Evolutionary conservation across 345 rosid species (phyloP), one percentile per base, ranked within the genome.

Genomic region (Camelina sativa): DNA sequence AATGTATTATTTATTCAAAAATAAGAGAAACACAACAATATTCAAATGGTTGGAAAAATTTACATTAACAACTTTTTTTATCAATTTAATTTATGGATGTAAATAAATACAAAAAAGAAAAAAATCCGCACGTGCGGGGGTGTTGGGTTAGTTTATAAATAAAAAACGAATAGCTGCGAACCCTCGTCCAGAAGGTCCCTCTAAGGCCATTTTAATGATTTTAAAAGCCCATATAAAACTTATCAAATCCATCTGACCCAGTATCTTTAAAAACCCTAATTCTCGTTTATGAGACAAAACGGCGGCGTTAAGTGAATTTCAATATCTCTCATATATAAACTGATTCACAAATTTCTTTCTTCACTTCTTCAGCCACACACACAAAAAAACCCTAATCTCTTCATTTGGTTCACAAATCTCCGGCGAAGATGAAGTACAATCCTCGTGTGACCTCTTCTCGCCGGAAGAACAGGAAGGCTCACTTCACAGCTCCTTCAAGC

Each of bases 401-500:
- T 38, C 58, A 30, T 20, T 11, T 55, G 7, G 7, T n/a, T 13
- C 15, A 5, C 62, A 20, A 63, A 52, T 12, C 43, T 61, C 30
- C 30, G 47, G 57, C 37, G 54, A 79, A 54, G 37, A 89, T 89
- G 94, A 89, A 89, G 88, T 82, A 63, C 84, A 89, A 85, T 51
- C 86, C 94, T 7, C 63, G 89, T 35, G 91, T 89, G 6, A 61
- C 86, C 7, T 86, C 91, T 28, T 85, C 89, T 54, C 88, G 93
- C 68, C 83, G 93, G 68, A 87, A 89, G 88, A 89, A 74, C 80
- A 78, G 94, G 37, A 89, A 89, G 79, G 91, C 91, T 1, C 94
- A 89, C 75, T 87, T 89, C 76, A 34, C 87, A 4, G 94, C 94
- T 0, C 88, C 94, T 0, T 89, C 94, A 0, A 84, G 89, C 63